A percentile compares a stretch with the other conserved stretches of the same genome.
Conservation (phyloP, 2,329 filamentous ascomycete species). For the Hysterium pulicare region DNA sequence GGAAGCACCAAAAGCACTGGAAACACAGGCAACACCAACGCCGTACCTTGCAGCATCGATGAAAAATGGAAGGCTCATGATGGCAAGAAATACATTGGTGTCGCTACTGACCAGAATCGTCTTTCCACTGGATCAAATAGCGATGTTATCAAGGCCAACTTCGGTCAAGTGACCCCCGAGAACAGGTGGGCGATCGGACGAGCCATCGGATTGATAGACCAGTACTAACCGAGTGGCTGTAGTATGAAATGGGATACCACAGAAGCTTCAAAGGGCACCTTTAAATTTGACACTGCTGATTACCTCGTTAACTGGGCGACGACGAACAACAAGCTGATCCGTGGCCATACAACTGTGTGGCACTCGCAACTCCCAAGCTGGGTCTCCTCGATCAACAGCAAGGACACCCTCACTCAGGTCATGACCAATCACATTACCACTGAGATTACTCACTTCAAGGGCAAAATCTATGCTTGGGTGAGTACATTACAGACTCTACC, state of each 20-base stretch:
- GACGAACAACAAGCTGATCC: conserved; percentile 56
- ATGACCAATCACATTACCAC: conserved; percentile 60
- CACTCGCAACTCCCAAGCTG: conserved; percentile 52
- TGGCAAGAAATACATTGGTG: conserved; percentile 66
- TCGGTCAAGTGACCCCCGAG: conserved; percentile 64
- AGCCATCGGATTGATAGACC: not conserved
- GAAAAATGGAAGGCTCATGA: conserved; percentile 54
- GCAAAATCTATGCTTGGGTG: conserved; percentile 59
- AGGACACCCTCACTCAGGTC: conserved; percentile 51
- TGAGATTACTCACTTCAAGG: conserved; percentile 58
- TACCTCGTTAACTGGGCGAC: conserved; percentile 58
- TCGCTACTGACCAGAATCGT: conserved; percentile 53
- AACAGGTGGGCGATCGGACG: conserved; percentile 48
- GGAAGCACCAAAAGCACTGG: not conserved
- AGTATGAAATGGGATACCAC: conserved; percentile 67
- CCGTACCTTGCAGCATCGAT: conserved; percentile 47
- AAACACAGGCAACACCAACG: not conserved
- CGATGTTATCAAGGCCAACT: conserved; percentile 59
- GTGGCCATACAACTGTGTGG: conserved; percentile 67
- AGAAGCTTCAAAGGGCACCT: conserved; percentile 41
- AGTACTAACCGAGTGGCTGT: conserved; percentile 4
- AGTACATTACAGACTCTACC: no score
- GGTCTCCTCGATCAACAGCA: conserved; percentile 57
- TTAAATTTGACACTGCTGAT: conserved; percentile 55
- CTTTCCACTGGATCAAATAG: conserved; percentile 52